Evolutionary conservation across 2,329 filamentous ascomycete genomes (phyloP), one percentile per base, ranked within the genome.

Genomic region (Sporothrix brunneoviolacea): DNA sequence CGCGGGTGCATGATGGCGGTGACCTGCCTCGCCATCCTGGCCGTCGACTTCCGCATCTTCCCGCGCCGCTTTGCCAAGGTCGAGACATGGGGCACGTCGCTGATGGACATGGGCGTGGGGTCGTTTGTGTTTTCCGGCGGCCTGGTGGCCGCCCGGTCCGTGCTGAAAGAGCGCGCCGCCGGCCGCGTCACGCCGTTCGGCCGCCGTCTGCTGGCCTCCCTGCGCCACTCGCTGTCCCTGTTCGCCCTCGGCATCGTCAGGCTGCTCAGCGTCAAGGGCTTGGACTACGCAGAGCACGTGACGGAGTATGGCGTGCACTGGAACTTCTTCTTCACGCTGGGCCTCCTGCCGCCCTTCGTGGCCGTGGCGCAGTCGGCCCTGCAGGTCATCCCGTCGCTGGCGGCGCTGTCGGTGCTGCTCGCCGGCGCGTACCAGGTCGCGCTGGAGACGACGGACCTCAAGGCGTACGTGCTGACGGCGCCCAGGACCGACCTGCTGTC

Each of bases 241-340:
- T 70, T 96, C 18, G 72, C 85, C 2, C 75, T 98, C 4, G 93
- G 93, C 13, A 64, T 93, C 21, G 73, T 94, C 50, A 82, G 93
- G 21, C 76, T 97, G 21, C 81, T 89, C 58, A 94, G 84, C 59
- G 91, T 97, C 63, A 98, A 98, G 69, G 88, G 88, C 7, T 73
- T 96, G 27, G 90, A 97, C 64, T 98, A 98, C 64, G 91, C 91
- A 3, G 93, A 98, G 66, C 93, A 98, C 70, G 89, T 96, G 52
- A 90, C 88, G 13, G 93, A 98, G 65, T 98, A 98, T 63, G 93
- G 93, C 38, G 88, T 98, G 9, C 93, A 98, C 67, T 98, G 93
- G 93, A 98, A 98, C 67, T 98, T 98, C 68, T 98, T 98, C 76
- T 97, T 97, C 69, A 98, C 93, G 0, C 75, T 98, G 9, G 91